These are phyloP conservation scores for Scedosporium boydii DNA, from an alignment of 2,329 filamentous ascomycete genomes.

Conservation along the genomic window DNA sequence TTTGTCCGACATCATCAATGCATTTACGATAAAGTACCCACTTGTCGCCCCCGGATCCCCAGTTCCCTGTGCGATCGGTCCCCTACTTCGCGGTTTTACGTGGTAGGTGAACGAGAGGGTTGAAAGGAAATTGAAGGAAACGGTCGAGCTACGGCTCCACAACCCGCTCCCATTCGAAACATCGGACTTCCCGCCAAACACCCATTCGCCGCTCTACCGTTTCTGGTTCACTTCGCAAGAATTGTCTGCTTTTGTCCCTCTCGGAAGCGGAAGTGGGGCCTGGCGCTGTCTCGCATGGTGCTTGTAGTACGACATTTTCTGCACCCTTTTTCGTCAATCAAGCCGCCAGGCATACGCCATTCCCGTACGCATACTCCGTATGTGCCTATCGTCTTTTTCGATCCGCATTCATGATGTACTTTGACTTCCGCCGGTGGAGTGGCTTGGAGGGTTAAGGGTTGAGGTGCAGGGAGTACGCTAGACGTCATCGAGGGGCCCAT, in stretches of 20 bases:
- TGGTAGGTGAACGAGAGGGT: not conserved
- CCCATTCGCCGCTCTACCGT: not conserved
- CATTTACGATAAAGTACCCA: not conserved
- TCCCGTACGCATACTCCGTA: not conserved
- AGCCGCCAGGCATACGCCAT: not conserved
- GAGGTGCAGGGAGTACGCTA: not conserved
- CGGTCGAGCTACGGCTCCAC: not conserved
- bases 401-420: not conserved
- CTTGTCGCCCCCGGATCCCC: too few species aligned
- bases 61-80: too few species aligned
- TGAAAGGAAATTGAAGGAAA: not conserved
- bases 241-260: not conserved
- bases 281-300: not conserved
- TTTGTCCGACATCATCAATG: not conserved
- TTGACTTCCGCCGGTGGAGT: too few species aligned
- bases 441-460: too few species aligned
- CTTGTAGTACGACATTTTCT: not conserved
- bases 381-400: not conserved
- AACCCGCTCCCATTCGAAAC: not conserved
- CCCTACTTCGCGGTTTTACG: too few species aligned
- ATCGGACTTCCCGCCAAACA: not conserved
- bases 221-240: too few species aligned
- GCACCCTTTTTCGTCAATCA: not conserved
- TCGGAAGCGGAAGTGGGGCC: not conserved
- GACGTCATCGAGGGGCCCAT: not conserved